These are phyloP conservation scores for Diutina pseudorugosa DNA, from an alignment of 1,139 yeast genomes.

Conservation along the genomic window DNA sequence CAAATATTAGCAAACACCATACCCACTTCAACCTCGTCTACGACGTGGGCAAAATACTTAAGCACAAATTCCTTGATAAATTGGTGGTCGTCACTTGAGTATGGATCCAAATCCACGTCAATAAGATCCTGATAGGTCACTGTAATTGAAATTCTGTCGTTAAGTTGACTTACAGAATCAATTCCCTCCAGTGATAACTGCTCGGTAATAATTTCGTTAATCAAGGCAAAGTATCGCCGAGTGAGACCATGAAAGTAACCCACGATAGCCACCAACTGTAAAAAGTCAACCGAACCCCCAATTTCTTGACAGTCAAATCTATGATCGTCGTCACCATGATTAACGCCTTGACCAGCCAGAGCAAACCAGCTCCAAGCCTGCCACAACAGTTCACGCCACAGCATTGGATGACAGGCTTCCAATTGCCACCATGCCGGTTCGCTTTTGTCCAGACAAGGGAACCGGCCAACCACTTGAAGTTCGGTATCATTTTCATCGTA, in stretches of 20 bases:
- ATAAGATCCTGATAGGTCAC: constrained; percentile 44
- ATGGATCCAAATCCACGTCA: constrained; percentile 71
- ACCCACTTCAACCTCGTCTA: constrained; percentile 22
- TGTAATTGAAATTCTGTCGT: constrained; percentile 18
- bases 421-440: constrained; percentile 36
- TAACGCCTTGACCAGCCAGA: constrained; percentile 42
- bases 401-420: constrained; percentile 35
- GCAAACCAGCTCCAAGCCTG: constrained; percentile 78
- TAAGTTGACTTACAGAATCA: constrained; percentile 5
- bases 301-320: neutral
- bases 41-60: constrained; percentile 39
- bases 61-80: constrained; percentile 43
- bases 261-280: constrained; percentile 25
- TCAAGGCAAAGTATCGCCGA: constrained; percentile 26
- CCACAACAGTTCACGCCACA: constrained; percentile 59
- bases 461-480: neutral
- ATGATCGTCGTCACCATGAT: constrained; percentile 1
- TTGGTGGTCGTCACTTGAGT: constrained; percentile 41
- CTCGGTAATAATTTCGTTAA: constrained; percentile 25
- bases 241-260: constrained; percentile 48
- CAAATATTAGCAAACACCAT: constrained; percentile 21
- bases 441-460: neutral
- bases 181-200: constrained; percentile 10
- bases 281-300: constrained; percentile 6
- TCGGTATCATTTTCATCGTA: neutral